Evolutionary conservation across 2,329 filamentous ascomycete genomes (phyloP), one percentile per base, ranked within the genome.

Genomic region (Dendrostoma leiphaemia): DNA sequence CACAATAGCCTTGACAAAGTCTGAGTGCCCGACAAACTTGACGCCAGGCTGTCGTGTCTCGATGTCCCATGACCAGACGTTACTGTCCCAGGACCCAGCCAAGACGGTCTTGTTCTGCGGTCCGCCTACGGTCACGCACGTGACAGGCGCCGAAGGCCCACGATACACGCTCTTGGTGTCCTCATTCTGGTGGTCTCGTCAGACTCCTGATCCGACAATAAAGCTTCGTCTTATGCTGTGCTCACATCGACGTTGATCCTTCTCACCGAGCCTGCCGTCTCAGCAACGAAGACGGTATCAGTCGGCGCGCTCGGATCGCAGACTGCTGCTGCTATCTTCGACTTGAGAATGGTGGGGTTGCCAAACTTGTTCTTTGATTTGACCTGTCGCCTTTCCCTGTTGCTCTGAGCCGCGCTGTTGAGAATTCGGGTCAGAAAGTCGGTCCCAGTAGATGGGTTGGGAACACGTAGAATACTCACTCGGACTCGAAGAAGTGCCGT

Each of bases 21-120:
- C 94, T 2, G 82, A 78, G 69, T 97, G 93, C 4, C 91, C 91
- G 54, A 81, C 80, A 62, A 86, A 91, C 59, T 78, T 85, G 58
- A 74, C 79, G n/a, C 74, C 76, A 1, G 75, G 71, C 28, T 75
- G 68, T 40, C 75, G 77, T 3, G 83, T 83, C 17, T 78, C 74
- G 29, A 87, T 74, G 63, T 89, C 80, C 89, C 91, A 97, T 29
- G 88, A 89, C 86, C 91, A 96, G 54, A 97, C 81, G 19, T 84
- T 81, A 73, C 96, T 96, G 73, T 99, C 93, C 94, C 94, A 99
- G 56, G 87, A 94, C 31, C 92, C 93, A 23, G 91, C 91, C 69
- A 91, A 97, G 10, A 97, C 67, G 1, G 80, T 88, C 48, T 69
- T 71, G 56, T 76, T 77, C 24, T 73, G 73, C 4, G 75, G 68